Base-by-base conservation (phyloP, 1,139 yeast species). In the Blastobotrys apis region DNA sequence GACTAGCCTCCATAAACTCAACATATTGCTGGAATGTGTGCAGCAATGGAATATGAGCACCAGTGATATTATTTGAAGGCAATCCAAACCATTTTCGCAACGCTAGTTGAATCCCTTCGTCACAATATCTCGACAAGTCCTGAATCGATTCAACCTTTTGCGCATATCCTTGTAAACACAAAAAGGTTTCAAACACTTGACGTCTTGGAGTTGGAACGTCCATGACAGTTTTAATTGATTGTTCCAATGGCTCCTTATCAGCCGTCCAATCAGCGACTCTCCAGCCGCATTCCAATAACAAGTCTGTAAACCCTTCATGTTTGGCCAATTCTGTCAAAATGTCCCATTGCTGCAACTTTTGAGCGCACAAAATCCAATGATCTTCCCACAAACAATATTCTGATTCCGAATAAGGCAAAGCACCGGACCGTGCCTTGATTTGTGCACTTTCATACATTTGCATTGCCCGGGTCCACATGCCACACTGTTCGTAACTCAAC, bases 331-430 rank as follows among this genome's bases (percentile, higher is more conserved):
- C 99, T 0, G 98, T 90, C 51, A 94, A 72, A 47, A 94, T 84
- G 62, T 94, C 98, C 99, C 99, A 94, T 53, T 92, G 97, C 60
- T 94, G 99, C 43, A 94, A 71, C 60, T 94, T 92, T 61, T 94
- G 97, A 2, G 98, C 96, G 70, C 98, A 90, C 30, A 86, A 68
- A 45, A 94, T 87, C 99, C 98, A 94, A 57, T 92, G 95, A 60
- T 94, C 98, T 67, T 94, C 99, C 99, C 99, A 94, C 37, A 94
- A 71, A 0, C 94, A 81, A 59, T 94, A 94, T 59, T 94, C 99
- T 1, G 95, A 80, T 59, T 94, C 97, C 21, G 96, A 87, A 62
- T 87, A 94, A 0, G 98, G 98, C 41, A 92, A 70, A 2, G 86
- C 95, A 1, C 98, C 98, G 59, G 95, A 84, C 48, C 98, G 73